Base-by-base conservation (phyloP, 1,284 basidiomycete species). In the Uromyces viciae-fabae region DNA sequence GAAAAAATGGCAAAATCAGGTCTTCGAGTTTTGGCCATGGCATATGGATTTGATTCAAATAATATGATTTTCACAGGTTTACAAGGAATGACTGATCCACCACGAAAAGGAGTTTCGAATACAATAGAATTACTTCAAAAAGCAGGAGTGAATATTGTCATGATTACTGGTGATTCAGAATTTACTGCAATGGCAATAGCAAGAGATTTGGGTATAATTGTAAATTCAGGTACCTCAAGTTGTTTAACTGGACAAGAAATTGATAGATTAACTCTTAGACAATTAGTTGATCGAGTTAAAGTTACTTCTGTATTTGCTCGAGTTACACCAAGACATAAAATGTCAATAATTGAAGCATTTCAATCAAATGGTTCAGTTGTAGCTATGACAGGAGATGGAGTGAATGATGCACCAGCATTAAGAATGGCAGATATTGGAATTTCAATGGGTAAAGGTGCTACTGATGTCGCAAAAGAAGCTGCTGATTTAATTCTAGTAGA, bases 391-490 rank as follows among this genome's bases (percentile, higher is more conserved):
- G 95, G 95, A 25, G 95, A 98, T 86, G 95, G 95, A 85, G 96
- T 99, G 15, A 98, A 99, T 85, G 96, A 99, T 84, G 94, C 96
- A 0, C 95, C 95, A 5, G 95, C 95, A 25, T 88, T 98, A 82
- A 97, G 96, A 87, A 94, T 95, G 93, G 95, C 96, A 3, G 95
- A 98, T 85, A 98, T 99, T 83, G 96, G 96, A 31, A 91, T 99
- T 72, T 93, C 93, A 54, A 98, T 99, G 95, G 96, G 96, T 81
- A 93, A 92, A 86, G 93, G 92, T 81, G 96, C 95, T 3, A 98
- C 96, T 3, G 96, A 99, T 85, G 96, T 99, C 8, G 95, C 96
- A 36, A 98, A 98, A 87, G 95, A 98, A 87, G 95, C 96, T 1
- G 95, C 95, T 3, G 94, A 98, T 86, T 91, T 97, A 83, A 98